Percentiles rank a stretch among this genome's conserved stretches.
Evolutionary conservation across 495 filamentous ascomycete genomes (phyloP).

Genomic region (Daldinia caldariorum): DNA sequence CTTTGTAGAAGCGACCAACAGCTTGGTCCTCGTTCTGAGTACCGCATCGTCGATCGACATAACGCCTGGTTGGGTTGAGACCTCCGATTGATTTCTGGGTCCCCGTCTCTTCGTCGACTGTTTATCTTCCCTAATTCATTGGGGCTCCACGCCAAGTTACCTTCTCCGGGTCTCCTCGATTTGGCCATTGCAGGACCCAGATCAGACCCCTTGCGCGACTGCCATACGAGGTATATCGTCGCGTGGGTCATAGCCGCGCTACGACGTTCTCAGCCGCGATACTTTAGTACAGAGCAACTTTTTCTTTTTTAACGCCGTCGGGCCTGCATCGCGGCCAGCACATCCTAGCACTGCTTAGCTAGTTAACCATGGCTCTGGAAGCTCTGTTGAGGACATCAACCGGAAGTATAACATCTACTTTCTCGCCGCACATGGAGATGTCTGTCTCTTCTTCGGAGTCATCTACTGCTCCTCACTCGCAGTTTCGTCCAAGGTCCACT

Average conservation of each 20-base stretch:
- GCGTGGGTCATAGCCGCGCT: constrained; percentile 40
- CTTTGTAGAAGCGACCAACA: constrained; percentile 17
- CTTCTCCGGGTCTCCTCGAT: constrained; percentile 26
- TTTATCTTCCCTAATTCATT: constrained; percentile 17
- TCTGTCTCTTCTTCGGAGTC: constrained; percentile 66
- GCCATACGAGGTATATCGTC: constrained; percentile 27
- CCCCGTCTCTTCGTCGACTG: constrained; percentile 21
- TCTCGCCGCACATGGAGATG: constrained; percentile 69
- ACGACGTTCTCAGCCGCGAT: constrained; percentile 23
- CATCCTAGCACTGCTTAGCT: constrained; percentile 17
- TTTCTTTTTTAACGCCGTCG: constrained; percentile 17
- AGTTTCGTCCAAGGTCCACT: constrained; percentile 61
- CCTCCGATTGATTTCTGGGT: constrained; percentile 12
- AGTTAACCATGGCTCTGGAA: constrained; percentile 65
- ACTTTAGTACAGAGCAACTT: constrained; percentile 23
- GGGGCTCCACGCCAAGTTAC: constrained; percentile 11
- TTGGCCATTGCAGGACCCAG: constrained; percentile 32
- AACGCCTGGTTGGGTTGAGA: constrained; percentile 17
- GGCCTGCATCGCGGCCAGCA: constrained; percentile 27
- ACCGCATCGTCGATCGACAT: constrained; percentile 22
- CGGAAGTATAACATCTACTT: constrained; percentile 65
- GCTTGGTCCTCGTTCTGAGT: constrained; percentile 12
- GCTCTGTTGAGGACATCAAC: constrained; percentile 64
- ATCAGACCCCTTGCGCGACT: constrained; percentile 38
- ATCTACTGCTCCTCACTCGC: constrained; percentile 54